Evolutionary conservation across 768 basidiomycete genomes (phyloP).

Genomic region (Lentinula guzmanii): DNA sequence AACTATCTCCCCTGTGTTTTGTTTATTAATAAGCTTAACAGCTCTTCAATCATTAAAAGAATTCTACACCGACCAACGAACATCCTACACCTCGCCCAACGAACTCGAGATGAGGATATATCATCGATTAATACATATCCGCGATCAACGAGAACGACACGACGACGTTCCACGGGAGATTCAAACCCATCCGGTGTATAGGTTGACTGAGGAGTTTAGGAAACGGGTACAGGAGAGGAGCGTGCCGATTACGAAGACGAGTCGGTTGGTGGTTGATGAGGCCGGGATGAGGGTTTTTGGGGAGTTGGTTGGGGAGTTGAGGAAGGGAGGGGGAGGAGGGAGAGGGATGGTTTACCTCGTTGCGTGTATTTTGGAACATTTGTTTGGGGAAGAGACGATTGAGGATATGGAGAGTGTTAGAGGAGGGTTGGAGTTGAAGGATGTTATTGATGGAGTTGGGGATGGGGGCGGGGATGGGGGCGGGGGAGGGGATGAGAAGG

Average conservation of each 20-base stretch:
- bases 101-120: slow-evolving; percentile 97
- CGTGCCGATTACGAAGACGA: slow-evolving; percentile 65
- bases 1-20: not conserved
- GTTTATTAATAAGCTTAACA: slow-evolving; percentile 23
- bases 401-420: slow-evolving; percentile 68
- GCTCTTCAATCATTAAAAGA: slow-evolving; percentile 90
- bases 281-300: slow-evolving; percentile 67
- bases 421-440: slow-evolving; percentile 46
- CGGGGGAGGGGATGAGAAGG: slow-evolving; percentile 17
- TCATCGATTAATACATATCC: slow-evolving; percentile 86
- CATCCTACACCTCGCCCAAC: slow-evolving; percentile 60
- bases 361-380: slow-evolving; percentile 81
- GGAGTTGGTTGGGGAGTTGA: slow-evolving; percentile 54
- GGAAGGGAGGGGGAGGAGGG: slow-evolving; percentile 52
- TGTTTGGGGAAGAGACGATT: slow-evolving; percentile 78
- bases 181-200: slow-evolving; percentile 67
- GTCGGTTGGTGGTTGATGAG: slow-evolving; percentile 54
- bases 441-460: slow-evolving; percentile 62
- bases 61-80: slow-evolving; percentile 80
- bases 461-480: slow-evolving; percentile 11
- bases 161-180: slow-evolving; percentile 69
- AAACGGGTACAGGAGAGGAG: slow-evolving; percentile 75
- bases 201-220: slow-evolving; percentile 78
- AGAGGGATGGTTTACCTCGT: slow-evolving; percentile 77
- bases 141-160: slow-evolving; percentile 73